Percentiles rank a stretch among this genome's conserved stretches.
phyloP scores from a whole-genome alignment of 805 yeast genomes.

The Sugiyamaella floridensis region DNA sequence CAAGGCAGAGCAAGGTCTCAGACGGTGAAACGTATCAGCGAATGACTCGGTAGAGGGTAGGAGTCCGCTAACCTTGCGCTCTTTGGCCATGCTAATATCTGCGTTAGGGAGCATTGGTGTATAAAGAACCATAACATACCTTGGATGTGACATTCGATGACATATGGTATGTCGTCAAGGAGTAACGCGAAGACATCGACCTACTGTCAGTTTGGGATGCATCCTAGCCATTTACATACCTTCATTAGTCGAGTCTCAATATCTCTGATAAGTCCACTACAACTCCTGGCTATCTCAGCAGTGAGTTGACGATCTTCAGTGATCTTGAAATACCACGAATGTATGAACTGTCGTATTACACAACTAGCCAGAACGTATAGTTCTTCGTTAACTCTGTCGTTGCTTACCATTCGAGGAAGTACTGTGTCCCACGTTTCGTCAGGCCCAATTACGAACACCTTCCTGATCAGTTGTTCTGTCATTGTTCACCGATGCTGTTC shows the following conservation, averaged over 20 bases:
- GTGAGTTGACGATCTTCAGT: constrained; percentile 39
- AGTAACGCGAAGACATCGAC: constrained; percentile 35
- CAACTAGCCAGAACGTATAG: constrained; percentile 43
- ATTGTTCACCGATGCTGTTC: neutral
- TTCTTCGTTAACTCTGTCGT: constrained; percentile 39
- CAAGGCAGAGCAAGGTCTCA: constrained; percentile 34
- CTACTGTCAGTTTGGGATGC: neutral
- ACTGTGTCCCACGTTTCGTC: constrained; percentile 18
- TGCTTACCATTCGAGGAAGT: constrained; percentile 35
- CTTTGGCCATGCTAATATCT: constrained; percentile 25
- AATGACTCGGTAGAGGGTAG: constrained; percentile 27
- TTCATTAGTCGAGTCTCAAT: constrained; percentile 32
- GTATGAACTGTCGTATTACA: constrained; percentile 41
- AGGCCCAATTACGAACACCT: constrained; percentile 24
- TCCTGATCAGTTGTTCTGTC: constrained; percentile 24
- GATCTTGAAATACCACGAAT: constrained; percentile 39
- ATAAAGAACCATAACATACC: neutral
- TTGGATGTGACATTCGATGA: constrained; percentile 36
- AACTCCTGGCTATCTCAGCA: constrained; percentile 32
- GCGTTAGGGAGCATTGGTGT: neutral
- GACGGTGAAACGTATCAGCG: constrained; percentile 32
- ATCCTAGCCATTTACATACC: constrained; percentile 8
- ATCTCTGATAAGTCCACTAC: constrained; percentile 36
- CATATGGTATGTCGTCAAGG: constrained; percentile 40
- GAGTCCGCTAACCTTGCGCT: constrained; percentile 28